A percentile compares a stretch with the other conserved stretches of the same genome.
These are phyloP conservation scores for Acacia concinna DNA, from an alignment of 331 rosid genomes.

Conservation along the genomic window DNA sequence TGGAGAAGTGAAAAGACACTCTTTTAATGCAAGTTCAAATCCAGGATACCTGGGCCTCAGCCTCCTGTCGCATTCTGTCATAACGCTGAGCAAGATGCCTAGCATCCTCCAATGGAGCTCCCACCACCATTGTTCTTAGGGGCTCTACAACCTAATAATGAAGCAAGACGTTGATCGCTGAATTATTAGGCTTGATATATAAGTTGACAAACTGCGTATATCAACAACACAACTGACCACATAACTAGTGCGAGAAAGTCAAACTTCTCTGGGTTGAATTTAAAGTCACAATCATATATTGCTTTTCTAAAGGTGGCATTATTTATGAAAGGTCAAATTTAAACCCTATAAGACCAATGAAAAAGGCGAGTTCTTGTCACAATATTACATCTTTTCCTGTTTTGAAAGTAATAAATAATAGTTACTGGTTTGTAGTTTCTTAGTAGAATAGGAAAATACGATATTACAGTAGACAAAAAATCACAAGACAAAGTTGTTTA, in stretches of 20 bases:
- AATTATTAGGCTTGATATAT: constrained; percentile 17
- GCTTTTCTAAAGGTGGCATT: neutral
- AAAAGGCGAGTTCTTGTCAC: neutral
- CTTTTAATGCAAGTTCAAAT: constrained; percentile 23
- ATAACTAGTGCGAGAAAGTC: constrained; percentile 13
- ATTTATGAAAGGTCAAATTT: constrained; percentile 18
- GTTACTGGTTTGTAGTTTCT: neutral
- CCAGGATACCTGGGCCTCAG: constrained; percentile 90
- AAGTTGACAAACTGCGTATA: constrained; percentile 9
- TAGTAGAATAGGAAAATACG: neutral
- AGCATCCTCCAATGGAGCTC: constrained; percentile 97
- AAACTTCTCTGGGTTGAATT: neutral
- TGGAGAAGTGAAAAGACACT: neutral
- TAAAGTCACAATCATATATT: constrained; percentile 23
- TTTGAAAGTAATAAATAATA: neutral
- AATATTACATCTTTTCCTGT: neutral
- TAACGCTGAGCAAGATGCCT: constrained; percentile 98
- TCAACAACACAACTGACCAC: constrained; percentile 26
- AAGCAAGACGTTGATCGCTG: constrained; percentile 26
- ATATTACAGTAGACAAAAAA: neutral
- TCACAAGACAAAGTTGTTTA: neutral
- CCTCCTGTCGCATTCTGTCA: constrained; percentile 94
- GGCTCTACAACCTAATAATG: constrained; percentile 89
- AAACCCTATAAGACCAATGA: constrained; percentile 1
- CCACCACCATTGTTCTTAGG: constrained; percentile 94